phyloP scores from a whole-genome alignment of 768 basidiomycete genomes.

The Tricholoma sp. region DNA sequence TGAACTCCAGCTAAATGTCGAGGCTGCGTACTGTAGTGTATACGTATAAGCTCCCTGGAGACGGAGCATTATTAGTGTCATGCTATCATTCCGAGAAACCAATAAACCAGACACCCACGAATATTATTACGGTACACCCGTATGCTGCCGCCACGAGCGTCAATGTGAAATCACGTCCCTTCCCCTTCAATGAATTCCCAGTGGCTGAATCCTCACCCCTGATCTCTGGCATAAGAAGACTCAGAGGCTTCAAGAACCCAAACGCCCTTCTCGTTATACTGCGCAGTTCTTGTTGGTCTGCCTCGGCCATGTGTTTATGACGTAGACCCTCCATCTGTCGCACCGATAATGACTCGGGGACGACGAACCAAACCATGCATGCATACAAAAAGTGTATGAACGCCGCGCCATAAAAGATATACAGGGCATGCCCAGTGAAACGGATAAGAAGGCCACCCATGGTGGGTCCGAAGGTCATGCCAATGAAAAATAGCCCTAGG shows the following conservation, averaged over 20 bases:
- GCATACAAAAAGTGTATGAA: constrained; percentile 45
- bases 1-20: constrained; percentile 61
- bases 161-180: constrained; percentile 61
- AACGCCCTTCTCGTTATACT: constrained; percentile 42
- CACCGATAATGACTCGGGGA: constrained; percentile 75
- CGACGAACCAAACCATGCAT: constrained; percentile 45
- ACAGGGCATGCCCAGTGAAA: constrained; percentile 46
- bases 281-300: constrained; percentile 27
- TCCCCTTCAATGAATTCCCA: constrained; percentile 34
- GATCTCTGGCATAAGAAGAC: constrained; percentile 49
- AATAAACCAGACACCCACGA: constrained; percentile 27
- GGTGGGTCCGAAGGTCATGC: constrained; percentile 75
- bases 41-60: constrained; percentile 50
- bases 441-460: constrained; percentile 64
- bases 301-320: constrained; percentile 28
- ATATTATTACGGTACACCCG: constrained; percentile 42
- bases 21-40: constrained; percentile 62
- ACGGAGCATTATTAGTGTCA: not conserved
- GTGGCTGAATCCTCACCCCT: constrained; percentile 12
- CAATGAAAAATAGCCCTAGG: constrained; percentile 64
- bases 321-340: constrained; percentile 39
- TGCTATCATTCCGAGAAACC: not conserved
- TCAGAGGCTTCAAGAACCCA: constrained; percentile 67
- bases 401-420: constrained; percentile 68
- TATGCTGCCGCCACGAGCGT: constrained; percentile 49